Percentiles rank a stretch among this genome's conserved stretches.
phyloP scores from a whole-genome alignment of 2,329 filamentous ascomycete species.

The Pseudogymnoascus destructans region DNA sequence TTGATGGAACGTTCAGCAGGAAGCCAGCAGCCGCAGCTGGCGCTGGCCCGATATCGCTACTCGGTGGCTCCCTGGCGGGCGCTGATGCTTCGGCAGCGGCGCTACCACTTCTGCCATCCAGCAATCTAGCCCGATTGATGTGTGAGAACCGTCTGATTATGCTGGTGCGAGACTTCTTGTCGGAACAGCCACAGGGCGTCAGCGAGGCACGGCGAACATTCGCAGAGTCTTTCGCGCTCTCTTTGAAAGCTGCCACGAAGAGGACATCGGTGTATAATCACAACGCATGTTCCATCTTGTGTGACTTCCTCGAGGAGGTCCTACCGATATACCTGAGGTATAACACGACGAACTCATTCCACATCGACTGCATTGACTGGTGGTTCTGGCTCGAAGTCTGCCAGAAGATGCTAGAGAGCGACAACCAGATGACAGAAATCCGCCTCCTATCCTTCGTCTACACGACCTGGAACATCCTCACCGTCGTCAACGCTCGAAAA shows the following conservation, averaged over 20 bases:
- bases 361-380: constrained; percentile 42
- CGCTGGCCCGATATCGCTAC: constrained; percentile 42
- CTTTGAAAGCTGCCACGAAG: constrained; percentile 48
- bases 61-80: constrained; percentile 37
- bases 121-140: constrained; percentile 51
- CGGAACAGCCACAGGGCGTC: constrained; percentile 42
- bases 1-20: constrained; percentile 56
- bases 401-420: constrained; percentile 53
- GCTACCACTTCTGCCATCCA: constrained; percentile 39
- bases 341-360: constrained; percentile 32
- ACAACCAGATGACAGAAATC: constrained; percentile 60
- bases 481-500: constrained; percentile 42
- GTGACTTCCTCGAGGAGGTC: constrained; percentile 59
- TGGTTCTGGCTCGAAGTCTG: constrained; percentile 56
- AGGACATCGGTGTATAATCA: constrained; percentile 56
- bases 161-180: constrained; percentile 55
- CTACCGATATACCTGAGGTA: constrained; percentile 51
- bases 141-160: constrained; percentile 59
- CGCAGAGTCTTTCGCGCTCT: constrained; percentile 46
- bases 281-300: constrained; percentile 58
- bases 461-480: constrained; percentile 48
- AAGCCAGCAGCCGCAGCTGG: constrained; percentile 34
- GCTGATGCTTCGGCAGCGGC: constrained; percentile 43
- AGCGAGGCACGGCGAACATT: constrained; percentile 44
- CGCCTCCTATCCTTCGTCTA: constrained; percentile 57